A percentile compares a stretch with the other conserved stretches of the same genome.
Evolutionary conservation across 331 rosid genomes (phyloP).

Genomic region (Ulmus americana): DNA sequence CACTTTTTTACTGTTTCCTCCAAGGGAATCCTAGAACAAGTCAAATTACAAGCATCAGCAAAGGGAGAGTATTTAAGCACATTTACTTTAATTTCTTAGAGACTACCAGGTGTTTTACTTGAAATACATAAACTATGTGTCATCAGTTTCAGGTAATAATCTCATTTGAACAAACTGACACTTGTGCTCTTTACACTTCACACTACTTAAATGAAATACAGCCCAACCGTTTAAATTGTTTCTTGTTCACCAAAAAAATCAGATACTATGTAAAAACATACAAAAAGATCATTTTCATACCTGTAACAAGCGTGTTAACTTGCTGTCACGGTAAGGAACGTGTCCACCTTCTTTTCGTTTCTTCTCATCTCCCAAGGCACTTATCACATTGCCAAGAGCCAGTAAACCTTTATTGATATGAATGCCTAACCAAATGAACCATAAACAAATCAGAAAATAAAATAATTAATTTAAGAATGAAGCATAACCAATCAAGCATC

Average conservation of each 20-base stretch:
- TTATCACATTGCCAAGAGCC: conserved; percentile 86
- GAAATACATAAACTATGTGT: not conserved
- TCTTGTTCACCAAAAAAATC: no score
- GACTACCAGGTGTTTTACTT: conserved; percentile 9
- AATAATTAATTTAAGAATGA: not conserved
- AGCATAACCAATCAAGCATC: not conserved
- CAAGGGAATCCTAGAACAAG: conserved; percentile 71
- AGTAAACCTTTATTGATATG: conserved; percentile 87
- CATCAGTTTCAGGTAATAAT: no score
- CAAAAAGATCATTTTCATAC: conserved; percentile 29
- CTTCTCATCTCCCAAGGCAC: conserved; percentile 95
- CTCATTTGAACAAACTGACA: no score
- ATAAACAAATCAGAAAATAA: not conserved
- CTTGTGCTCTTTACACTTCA: no score
- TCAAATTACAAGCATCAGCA: conserved; percentile 3
- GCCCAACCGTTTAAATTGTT: no score
- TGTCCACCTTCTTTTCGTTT: conserved; percentile 90
- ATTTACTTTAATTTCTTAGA: conserved; percentile 17
- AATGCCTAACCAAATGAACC: conserved; percentile 46
- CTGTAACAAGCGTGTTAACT: conserved; percentile 82
- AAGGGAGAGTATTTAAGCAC: conserved; percentile 50
- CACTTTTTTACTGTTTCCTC: conserved; percentile 91
- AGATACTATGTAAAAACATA: not conserved
- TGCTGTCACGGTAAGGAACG: conserved; percentile 94
- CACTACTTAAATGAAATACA: no score